Conservation (phyloP, 2,329 filamentous ascomycete genomes). For the Calonectria naviculata region DNA sequence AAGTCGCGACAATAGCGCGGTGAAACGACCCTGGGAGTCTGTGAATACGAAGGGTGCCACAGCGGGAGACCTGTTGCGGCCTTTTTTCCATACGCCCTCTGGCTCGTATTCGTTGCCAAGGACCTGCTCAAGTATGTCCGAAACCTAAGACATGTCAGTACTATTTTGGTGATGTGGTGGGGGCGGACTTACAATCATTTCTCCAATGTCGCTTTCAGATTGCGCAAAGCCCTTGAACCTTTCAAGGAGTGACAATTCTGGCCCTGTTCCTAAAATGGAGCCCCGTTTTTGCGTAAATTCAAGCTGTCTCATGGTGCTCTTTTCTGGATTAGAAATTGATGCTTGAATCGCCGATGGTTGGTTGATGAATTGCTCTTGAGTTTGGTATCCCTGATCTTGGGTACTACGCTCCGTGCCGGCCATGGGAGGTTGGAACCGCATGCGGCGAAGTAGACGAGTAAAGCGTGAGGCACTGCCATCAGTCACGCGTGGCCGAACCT, state of each 20-base stretch:
- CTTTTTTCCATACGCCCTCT: neutral
- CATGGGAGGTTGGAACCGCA: neutral
- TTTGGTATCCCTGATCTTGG: neutral
- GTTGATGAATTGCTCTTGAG: neutral
- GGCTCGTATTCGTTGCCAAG: conserved; percentile 11
- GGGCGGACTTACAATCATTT: conserved; percentile 5
- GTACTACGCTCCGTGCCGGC: neutral
- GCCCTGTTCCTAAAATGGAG: neutral
- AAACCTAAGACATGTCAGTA: neutral
- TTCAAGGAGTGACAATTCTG: neutral
- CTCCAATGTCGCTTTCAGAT: conserved; percentile 2
- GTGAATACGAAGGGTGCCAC: neutral
- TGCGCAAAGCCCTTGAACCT: neutral
- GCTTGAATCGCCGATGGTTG: neutral
- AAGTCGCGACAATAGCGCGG: neutral
- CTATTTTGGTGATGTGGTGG: fast-evolving
- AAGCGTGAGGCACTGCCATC: conserved; percentile 7
- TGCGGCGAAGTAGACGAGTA: conserved; percentile 3
- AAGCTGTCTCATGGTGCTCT: conserved; percentile 5
- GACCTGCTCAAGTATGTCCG: conserved; percentile 1
- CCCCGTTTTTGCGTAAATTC: conserved; percentile 5
- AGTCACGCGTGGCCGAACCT: neutral
- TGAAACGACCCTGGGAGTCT: neutral
- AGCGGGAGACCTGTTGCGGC: neutral
- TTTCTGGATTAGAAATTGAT: neutral